phyloP scores from a whole-genome alignment of 1,284 basidiomycete genomes.

The Afroboletus lepidellus region DNA sequence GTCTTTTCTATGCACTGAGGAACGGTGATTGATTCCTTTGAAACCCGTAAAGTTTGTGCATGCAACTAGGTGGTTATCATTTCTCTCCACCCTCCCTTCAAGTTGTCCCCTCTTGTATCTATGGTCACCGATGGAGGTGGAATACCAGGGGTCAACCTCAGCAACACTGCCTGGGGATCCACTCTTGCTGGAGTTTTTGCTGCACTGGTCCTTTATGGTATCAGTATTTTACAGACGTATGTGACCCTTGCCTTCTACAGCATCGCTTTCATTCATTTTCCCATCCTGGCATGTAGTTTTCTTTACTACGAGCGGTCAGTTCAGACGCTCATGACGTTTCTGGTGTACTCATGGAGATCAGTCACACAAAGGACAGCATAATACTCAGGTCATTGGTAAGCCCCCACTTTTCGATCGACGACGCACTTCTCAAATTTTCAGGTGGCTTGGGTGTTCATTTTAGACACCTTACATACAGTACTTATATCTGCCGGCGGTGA shows the following conservation, averaged over 20 bases:
- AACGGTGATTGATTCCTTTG: too few relatives aligned
- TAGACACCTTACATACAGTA: conserved; percentile 20
- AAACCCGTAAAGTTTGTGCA: too few relatives aligned
- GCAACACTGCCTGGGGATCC: conserved; percentile 22
- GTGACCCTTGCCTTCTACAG: too few relatives aligned
- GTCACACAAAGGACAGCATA: conserved; percentile 13
- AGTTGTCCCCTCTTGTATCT: background rate
- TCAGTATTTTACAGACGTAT: conserved; percentile 29
- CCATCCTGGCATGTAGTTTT: conserved; percentile 17
- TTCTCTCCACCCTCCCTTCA: too few relatives aligned
- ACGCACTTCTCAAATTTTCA: conserved; percentile 2
- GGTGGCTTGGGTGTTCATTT: conserved; percentile 26
- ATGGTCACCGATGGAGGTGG: conserved; percentile 12
- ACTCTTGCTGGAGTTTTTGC: conserved; percentile 25
- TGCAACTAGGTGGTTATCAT: too few relatives aligned
- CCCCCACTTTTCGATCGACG: background rate
- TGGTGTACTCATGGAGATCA: conserved; percentile 12
- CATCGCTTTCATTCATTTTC: background rate
- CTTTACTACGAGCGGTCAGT: conserved; percentile 30
- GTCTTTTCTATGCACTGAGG: too few relatives aligned
- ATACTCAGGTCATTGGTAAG: conserved; percentile 20
- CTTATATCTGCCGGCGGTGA: conserved; percentile 23
- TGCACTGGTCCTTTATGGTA: conserved; percentile 24
- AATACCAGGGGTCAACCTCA: conserved; percentile 11
- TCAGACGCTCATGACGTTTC: background rate